Percentiles rank a stretch among this genome's conserved stretches.
phyloP scores from a whole-genome alignment of 192 early-diverging fungal genomes.

The Coemansia sp. region DNA sequence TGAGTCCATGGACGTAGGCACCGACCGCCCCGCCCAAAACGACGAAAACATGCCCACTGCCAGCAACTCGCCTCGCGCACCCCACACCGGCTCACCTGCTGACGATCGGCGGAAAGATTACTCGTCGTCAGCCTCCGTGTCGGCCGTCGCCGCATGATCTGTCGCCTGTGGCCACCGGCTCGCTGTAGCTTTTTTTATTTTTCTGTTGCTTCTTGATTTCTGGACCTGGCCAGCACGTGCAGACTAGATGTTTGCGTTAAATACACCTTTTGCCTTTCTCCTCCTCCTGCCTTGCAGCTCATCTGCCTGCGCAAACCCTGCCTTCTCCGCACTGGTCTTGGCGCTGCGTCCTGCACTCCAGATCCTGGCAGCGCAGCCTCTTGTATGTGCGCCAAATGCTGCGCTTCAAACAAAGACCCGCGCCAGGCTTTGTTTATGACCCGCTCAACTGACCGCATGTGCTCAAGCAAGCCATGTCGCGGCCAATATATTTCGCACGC shows the following conservation, averaged over 20 bases:
- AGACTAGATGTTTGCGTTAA: neutral
- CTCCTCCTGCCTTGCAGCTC: neutral
- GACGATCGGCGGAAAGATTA: constrained; percentile 33
- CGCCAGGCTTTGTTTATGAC: neutral
- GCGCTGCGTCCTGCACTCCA: neutral
- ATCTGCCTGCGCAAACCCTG: no score
- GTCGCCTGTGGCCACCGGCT: neutral
- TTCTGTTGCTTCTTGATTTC: neutral
- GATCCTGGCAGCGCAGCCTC: no score
- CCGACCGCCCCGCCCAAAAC: constrained; percentile 60
- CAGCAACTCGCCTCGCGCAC: constrained; percentile 20
- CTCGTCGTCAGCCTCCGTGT: constrained; percentile 5
- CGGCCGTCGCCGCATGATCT: constrained; percentile 2
- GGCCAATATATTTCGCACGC: no score
- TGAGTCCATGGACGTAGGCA: constrained; percentile 60
- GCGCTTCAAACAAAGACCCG: neutral
- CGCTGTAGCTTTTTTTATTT: neutral
- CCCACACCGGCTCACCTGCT: constrained; percentile 6
- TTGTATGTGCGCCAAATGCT: no score
- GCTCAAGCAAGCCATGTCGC: no score
- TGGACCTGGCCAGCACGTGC: neutral
- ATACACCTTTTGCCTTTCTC: neutral
- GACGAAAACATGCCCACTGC: constrained; percentile 14
- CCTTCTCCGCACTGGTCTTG: neutral
- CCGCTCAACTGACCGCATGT: neutral